Evolutionary conservation across 129 eudicot species (phyloP).

Genomic region (Chrysanthemum seticuspe): DNA sequence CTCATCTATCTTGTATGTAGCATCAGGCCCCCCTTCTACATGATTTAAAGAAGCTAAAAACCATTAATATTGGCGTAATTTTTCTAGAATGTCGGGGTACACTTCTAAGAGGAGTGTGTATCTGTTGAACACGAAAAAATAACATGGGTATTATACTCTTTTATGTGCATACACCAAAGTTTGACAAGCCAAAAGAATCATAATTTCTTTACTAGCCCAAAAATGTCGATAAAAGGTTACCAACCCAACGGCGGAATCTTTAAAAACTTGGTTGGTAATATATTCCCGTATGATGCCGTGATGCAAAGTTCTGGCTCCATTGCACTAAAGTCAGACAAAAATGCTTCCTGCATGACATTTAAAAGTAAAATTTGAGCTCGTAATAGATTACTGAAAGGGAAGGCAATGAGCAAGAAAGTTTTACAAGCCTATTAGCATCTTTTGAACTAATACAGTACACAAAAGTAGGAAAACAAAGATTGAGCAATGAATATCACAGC

Average conservation of each 20-base stretch:
- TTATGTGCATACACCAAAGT: background rate
- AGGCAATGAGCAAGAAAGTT: background rate
- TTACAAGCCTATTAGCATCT: background rate
- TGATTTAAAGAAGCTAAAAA: no score
- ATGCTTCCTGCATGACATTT: constrained; percentile 52
- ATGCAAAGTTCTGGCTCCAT: constrained; percentile 78
- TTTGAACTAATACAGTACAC: background rate
- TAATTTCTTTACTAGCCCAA: constrained; percentile 11
- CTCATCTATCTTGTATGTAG: no score
- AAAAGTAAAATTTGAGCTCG: constrained; percentile 9
- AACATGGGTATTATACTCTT: background rate
- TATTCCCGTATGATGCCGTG: constrained; percentile 96
- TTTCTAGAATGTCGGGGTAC: no score
- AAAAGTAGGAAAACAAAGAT: constrained; percentile 10
- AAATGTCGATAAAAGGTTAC: constrained; percentile 29
- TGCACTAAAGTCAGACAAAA: constrained; percentile 60
- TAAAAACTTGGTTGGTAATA: constrained; percentile 79
- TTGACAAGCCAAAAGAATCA: constrained; percentile 13
- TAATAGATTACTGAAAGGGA: constrained; percentile 5
- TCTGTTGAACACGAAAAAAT: background rate
- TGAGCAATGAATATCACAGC: background rate
- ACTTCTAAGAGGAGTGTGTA: no score
- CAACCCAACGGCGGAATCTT: constrained; percentile 83
- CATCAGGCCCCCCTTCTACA: no score
- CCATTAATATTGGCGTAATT: no score